Base-by-base conservation (phyloP, 1,284 basidiomycete genomes). In the Cryptococcus hybrid region DNA sequence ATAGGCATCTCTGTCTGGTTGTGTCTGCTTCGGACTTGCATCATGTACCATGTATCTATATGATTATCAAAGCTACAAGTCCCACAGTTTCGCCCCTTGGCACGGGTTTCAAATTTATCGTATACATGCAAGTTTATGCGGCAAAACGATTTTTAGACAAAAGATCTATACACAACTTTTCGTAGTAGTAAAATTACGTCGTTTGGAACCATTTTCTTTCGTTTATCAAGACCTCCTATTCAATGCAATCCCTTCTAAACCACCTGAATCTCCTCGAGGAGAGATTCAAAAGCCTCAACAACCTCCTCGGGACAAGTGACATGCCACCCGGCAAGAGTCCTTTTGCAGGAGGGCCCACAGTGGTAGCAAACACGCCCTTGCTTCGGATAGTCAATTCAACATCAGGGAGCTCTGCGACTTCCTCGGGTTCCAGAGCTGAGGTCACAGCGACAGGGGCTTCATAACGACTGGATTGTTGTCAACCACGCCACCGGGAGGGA, bases 311-410 rank as follows among this genome's bases (percentile, higher is more conserved):
- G 78, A 56, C 71, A 69, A 18, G 89, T 91, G 56, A 94, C 88
- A 78, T 93, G 91, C 90, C 91, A 94, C 48, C 83, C 84, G 11
- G 90, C 92, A 56, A 92, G 80, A 51, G 92, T 94, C 69, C 89
- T 85, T 80, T 94, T 67, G 85, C 86, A 64, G 86, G 86, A 61
- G 89, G 87, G 0, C 92, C 90, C 24, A 95, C 90, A 36, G 90
- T 88, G 6, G 89, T 91, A 13, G 90, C 88, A 82, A 93, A 94
- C 34, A 93, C 81, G n/a, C 82, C 85, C 5, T 88, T 86, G 5
- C 85, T 81, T 48, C 77, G 70, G 65, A 94, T 83, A 44, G 80
- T 78, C 35, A 93, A 81, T 56, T 87, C 82, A 9, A 89, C 85
- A 34, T 85, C 82, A 30, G 75, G 68, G 53, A 80, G 63, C 36